A percentile compares a stretch with the other conserved stretches of the same genome.
Conservation (phyloP, 768 basidiomycete genomes). For the Tephrocybe sp. region DNA sequence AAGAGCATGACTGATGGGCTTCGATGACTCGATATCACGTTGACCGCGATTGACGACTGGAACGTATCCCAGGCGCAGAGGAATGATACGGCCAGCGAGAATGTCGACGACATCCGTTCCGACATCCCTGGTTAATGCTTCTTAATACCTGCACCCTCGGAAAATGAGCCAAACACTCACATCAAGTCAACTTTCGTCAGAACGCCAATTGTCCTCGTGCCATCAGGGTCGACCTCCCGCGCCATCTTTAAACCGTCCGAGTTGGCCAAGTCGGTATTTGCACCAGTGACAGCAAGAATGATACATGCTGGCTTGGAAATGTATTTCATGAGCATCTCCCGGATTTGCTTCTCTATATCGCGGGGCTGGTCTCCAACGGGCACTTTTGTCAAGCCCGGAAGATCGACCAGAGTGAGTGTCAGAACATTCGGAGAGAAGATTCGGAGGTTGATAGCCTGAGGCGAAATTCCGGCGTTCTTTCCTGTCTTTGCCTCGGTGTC, state of each 20-base stretch:
- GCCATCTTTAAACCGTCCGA: slow-evolving; percentile 97
- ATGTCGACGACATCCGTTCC: slow-evolving; percentile 99
- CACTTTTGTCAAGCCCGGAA: slow-evolving; percentile 94
- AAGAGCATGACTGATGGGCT: slow-evolving; percentile 81
- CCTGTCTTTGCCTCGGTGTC: slow-evolving; percentile 99
- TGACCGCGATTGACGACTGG: slow-evolving; percentile 99
- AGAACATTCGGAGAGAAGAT: slow-evolving; percentile 97
- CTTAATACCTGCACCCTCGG: slow-evolving; percentile 3
- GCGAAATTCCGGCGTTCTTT: slow-evolving; percentile 97
- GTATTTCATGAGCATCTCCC: slow-evolving; percentile 94
- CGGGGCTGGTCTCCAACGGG: slow-evolving; percentile 96
- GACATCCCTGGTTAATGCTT: slow-evolving; percentile 68
- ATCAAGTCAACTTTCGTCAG: slow-evolving; percentile 98
- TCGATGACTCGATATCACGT: slow-evolving; percentile 90
- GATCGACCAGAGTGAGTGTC: slow-evolving; percentile 95
- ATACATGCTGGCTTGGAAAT: slow-evolving; percentile 96
- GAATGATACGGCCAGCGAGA: slow-evolving; percentile 95
- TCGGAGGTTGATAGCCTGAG: slow-evolving; percentile 95
- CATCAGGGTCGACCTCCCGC: slow-evolving; percentile 96
- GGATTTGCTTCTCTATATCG: slow-evolving; percentile 97
- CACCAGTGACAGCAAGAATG: slow-evolving; percentile 93
- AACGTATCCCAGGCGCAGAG: slow-evolving; percentile 94
- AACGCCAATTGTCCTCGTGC: slow-evolving; percentile 96
- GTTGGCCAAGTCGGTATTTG: slow-evolving; percentile 97
- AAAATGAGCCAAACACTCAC: slow-evolving; percentile 46